Conservation (phyloP, 225 moss, liverwort and hornwort genomes). For the Pseudoscleropodium purum region DNA sequence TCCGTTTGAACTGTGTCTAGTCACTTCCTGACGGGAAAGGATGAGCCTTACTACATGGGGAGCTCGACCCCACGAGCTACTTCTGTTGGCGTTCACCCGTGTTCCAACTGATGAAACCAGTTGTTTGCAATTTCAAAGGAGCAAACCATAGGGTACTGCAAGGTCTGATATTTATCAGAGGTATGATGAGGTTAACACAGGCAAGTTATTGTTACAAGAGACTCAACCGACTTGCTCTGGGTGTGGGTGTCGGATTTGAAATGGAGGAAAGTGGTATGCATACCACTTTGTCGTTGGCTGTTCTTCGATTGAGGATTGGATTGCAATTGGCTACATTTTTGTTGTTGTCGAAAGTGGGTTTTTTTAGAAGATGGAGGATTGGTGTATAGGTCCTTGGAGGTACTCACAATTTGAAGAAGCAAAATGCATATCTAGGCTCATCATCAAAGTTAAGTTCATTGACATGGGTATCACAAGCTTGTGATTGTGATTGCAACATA, state of each 20-base stretch:
- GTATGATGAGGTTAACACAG: background rate
- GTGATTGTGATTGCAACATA: background rate
- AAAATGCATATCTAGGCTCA: background rate
- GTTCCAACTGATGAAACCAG: background rate
- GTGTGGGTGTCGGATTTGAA: background rate
- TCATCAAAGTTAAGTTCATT: background rate
- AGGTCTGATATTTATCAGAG: background rate
- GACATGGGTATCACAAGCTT: too few relatives aligned
- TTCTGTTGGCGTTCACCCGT: background rate
- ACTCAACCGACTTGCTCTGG: background rate
- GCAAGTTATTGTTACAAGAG: background rate
- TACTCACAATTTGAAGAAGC: background rate
- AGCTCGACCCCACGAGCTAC: background rate
- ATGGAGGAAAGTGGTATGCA: background rate
- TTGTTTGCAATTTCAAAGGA: background rate
- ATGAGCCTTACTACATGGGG: background rate
- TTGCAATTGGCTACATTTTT: background rate
- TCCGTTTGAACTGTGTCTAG: background rate
- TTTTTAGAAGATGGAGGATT: background rate
- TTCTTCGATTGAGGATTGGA: too few relatives aligned
- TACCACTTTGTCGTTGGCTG: background rate
- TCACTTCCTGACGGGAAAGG: background rate
- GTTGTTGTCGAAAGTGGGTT: too few relatives aligned
- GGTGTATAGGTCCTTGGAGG: background rate
- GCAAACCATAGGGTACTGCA: background rate